A percentile compares a stretch with the other conserved stretches of the same genome.
Conservation (phyloP, 495 filamentous ascomycete species). For the Penicillium odoratum region DNA sequence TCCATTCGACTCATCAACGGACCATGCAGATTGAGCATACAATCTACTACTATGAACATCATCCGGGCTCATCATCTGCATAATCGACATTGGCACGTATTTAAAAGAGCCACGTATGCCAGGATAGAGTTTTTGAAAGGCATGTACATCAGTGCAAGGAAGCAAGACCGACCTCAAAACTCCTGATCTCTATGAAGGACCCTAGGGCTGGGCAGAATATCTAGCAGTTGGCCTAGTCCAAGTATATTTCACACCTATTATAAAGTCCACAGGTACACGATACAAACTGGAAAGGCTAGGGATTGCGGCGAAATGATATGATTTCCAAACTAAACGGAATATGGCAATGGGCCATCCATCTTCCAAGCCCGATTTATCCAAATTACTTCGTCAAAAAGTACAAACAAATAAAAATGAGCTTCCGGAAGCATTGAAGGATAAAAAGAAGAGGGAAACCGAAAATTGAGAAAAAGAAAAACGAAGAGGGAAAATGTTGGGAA, state of each 20-base stretch:
- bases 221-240: neutral
- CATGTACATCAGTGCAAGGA: neutral
- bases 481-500: neutral
- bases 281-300: neutral
- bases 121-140: neutral
- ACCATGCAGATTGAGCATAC: neutral
- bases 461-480: constrained; percentile 6
- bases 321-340: neutral
- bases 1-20: neutral
- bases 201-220: neutral
- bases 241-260: neutral
- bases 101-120: neutral
- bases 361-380: neutral
- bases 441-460: constrained; percentile 4
- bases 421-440: constrained; percentile 5
- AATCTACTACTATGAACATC: neutral
- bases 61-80: neutral
- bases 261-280: neutral
- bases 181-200: neutral
- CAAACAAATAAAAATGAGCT: neutral
- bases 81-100: neutral
- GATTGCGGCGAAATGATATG: neutral
- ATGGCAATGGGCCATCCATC: neutral
- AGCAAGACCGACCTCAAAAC: neutral
- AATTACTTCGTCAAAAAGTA: neutral